Evolutionary conservation across 2,329 filamentous ascomycete genomes (phyloP), one percentile per base, ranked within the genome.

Genomic region (Colletotrichum godetiae): DNA sequence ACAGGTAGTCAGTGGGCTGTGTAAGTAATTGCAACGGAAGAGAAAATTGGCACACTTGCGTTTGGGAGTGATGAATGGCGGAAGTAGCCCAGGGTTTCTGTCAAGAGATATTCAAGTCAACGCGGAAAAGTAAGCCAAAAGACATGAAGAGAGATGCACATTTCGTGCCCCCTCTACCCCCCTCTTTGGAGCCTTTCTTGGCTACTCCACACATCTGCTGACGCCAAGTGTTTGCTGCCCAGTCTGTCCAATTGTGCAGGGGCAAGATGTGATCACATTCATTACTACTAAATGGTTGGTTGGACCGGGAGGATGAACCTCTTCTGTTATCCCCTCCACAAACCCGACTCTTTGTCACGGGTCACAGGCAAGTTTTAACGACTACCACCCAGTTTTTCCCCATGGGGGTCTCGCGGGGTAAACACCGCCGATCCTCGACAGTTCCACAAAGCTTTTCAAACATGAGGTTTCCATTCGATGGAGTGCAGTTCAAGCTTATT

Each of bases 201-300:
- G 70, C 70, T 73, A 55, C 70, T 73, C 70, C 70, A 73, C 70
- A 70, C 67, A 70, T 73, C 67, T 73, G 70, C 70, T 73, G 70
- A 73, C 67, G 70, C 70, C 70, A 70, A 73, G 70, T 68, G 27
- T 68, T 60, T 53, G 52, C 70, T 70, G 56, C 55, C 70, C 60
- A 64, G 62, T 27, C 55, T 55, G 33, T 42, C 60, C 67, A 70
- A 70, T 37, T 70, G 35, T 46, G 29, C 56, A 66, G 60, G 70
- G 70, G 46, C 49, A 22, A 3, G 58, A 49, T 46, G 22, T 19
- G 49, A 35, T 58, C 29, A 53, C 15, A 13, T 55, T 42, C 49
- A 46, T 33, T 15, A 33, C 37, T 22, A 11, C 22, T 35, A 33
- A 42, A 27, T 62, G 57, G 66, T 42, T 56, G 65, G 65, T 29